Conservation (phyloP, 768 basidiomycete genomes). For the Lentinula edodes region DNA sequence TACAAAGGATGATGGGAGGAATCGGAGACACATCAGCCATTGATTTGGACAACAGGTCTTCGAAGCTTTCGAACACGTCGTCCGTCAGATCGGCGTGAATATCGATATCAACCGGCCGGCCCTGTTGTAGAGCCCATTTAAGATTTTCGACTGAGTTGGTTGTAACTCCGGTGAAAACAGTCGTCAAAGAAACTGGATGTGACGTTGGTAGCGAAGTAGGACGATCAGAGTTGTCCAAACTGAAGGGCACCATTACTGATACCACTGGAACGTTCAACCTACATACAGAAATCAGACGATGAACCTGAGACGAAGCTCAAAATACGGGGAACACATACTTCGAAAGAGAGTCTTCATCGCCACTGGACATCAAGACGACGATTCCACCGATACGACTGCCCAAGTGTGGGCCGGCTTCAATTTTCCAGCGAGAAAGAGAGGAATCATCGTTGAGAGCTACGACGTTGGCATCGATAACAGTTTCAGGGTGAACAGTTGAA, state of each 20-base stretch:
- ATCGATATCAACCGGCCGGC: conserved; percentile 66
- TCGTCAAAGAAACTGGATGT: conserved; percentile 46
- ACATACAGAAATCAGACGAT: neutral
- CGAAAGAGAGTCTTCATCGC: conserved; percentile 37
- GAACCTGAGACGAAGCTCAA: neutral
- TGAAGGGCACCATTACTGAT: conserved; percentile 58
- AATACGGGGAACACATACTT: conserved; percentile 26
- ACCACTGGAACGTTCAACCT: conserved; percentile 34
- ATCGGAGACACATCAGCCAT: conserved; percentile 37
- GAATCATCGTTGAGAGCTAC: conserved; percentile 33
- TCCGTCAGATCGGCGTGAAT: conserved; percentile 52
- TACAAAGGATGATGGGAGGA: conserved; percentile 65
- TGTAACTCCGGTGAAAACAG: conserved; percentile 46
- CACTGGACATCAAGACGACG: conserved; percentile 46
- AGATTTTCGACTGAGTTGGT: conserved; percentile 50
- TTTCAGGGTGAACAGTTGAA: conserved; percentile 54
- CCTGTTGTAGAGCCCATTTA: conserved; percentile 59
- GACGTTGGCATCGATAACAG: conserved; percentile 67
- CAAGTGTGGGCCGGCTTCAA: conserved; percentile 41
- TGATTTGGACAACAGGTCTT: conserved; percentile 67
- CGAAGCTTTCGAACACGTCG: conserved; percentile 54
- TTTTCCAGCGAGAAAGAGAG: conserved; percentile 45
- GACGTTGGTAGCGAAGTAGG: conserved; percentile 32
- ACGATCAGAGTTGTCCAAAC: conserved; percentile 40
- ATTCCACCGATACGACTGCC: conserved; percentile 44